Evolutionary conservation across 73 alveolate genomes (phyloP).

Genomic region (Loxodes magnus): DNA sequence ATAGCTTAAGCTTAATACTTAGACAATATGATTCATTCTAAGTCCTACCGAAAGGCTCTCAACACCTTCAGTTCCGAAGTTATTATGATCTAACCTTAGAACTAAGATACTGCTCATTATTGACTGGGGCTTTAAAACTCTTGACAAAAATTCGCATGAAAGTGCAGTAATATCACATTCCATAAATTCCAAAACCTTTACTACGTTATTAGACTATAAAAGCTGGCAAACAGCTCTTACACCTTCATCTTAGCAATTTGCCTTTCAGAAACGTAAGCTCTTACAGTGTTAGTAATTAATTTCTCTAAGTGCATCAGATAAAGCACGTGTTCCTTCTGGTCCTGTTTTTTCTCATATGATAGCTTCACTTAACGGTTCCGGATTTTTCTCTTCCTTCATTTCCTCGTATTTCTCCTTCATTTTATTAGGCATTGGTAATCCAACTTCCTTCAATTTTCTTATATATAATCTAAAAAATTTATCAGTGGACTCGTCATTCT

Average conservation of each 20-base stretch:
- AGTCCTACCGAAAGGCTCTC: constrained; percentile 36
- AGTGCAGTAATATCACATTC: constrained; percentile 41
- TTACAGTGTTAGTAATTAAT: constrained; percentile 35
- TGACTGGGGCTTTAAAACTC: constrained; percentile 24
- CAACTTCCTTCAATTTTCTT: constrained; percentile 42
- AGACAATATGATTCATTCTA: constrained; percentile 22
- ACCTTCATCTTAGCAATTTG: constrained; percentile 62
- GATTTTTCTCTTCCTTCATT: constrained; percentile 26
- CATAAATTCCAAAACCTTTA: constrained; percentile 28
- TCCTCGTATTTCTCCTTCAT: constrained; percentile 38
- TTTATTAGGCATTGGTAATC: constrained; percentile 27
- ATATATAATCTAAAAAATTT: constrained; percentile 25
- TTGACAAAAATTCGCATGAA: constrained; percentile 49
- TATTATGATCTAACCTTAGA: constrained; percentile 50
- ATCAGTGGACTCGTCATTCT: constrained; percentile 44
- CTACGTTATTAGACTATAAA: constrained; percentile 15
- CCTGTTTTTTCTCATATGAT: constrained; percentile 60
- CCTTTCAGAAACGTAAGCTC: constrained; percentile 50
- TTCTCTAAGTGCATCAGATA: constrained; percentile 40
- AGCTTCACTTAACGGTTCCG: constrained; percentile 19
- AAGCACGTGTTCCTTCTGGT: constrained; percentile 45
- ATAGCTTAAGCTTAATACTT: constrained; percentile 34
- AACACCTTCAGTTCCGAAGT: constrained; percentile 49
- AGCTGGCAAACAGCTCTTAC: constrained; percentile 34
- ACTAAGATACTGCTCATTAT: constrained; percentile 16